Base-by-base conservation (phyloP, 148 eudicot species). In the Rhododendron griersonianum region DNA sequence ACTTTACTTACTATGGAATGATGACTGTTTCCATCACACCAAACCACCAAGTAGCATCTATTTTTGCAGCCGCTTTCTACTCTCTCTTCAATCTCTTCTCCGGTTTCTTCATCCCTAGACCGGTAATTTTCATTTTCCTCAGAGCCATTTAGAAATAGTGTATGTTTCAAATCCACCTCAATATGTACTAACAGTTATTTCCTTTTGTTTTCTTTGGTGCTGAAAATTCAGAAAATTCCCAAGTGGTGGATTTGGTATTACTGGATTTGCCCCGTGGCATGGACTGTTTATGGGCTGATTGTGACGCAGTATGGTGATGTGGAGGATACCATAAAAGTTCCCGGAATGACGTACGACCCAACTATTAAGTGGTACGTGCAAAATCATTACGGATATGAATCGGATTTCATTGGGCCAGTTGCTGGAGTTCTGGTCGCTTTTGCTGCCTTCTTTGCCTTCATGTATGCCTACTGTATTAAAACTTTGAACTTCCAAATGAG, bases 171-270 rank as follows among this genome's bases (percentile, higher is more conserved):
- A 8, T 8, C 19, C 39, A 37, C 6, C 55, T 3, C 9, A 4
- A 25, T 57, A 35, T 7, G 41, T 18, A 3, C 35, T 73, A 48
- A 85, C 73, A 71, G 8, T 14, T 71, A 28, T 30, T 71, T 71
- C 76, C 39, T 30, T 67, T 69, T 28, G 16, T 50, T 30, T 50
- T 37, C 28, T 25, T 65, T 41, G 53, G 16, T 59, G 18, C 53
- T 76, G 80, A 75, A 37, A 37, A 79, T 82, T 63, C 96, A 97
- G 99, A 94, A 89, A 87, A 97, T 97, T 84, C 99, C 98, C 2
- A 92, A 90, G 91, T 95, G 98, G 99, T 97, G 99, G 99, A 55
- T 93, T 86, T 97, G 99, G 99, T 97, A 97, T 87, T 97, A 95
- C 87, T 97, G 98, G 98, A 91, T 95, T 71, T 95, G 98, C 88